phyloP scores from a whole-genome alignment of 2,329 filamentous ascomycete species.

The Aspergillus bombycis region DNA sequence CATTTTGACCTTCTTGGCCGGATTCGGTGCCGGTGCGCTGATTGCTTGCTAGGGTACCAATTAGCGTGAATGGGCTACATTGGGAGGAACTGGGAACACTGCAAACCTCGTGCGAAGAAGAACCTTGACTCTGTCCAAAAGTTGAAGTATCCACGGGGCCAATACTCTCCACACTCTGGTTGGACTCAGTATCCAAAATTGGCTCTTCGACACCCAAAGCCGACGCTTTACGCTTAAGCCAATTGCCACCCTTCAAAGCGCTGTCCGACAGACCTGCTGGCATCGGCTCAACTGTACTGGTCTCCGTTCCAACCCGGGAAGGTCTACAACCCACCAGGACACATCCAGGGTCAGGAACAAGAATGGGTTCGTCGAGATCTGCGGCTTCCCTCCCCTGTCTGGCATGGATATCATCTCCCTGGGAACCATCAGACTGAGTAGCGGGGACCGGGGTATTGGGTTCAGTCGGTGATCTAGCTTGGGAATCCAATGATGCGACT shows the following conservation, averaged over 20 bases:
- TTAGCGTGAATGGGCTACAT: neutral
- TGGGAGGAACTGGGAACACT: neutral
- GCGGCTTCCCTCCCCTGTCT: neutral
- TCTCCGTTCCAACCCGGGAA: neutral
- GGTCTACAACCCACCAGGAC: too few relatives aligned
- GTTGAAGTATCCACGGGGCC: neutral
- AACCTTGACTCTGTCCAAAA: neutral
- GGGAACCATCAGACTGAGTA: neutral
- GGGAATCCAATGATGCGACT: neutral
- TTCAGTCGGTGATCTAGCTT: neutral
- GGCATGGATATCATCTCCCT: neutral
- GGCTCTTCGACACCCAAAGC: neutral
- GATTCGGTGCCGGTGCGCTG: neutral
- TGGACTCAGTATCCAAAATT: accelerated
- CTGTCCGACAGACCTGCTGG: neutral
- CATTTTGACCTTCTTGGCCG: conserved; percentile 3
- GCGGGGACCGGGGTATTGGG: neutral
- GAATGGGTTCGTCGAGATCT: neutral
- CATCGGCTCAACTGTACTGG: neutral
- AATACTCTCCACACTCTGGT: neutral
- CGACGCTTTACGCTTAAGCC: neutral
- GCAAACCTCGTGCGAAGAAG: neutral
- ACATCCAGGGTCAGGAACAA: neutral
- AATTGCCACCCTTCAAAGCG: too few relatives aligned
- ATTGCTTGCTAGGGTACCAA: neutral